These are phyloP conservation scores for Piper longum DNA, from an alignment of 164 flowering plant species.

Conservation along the genomic window DNA sequence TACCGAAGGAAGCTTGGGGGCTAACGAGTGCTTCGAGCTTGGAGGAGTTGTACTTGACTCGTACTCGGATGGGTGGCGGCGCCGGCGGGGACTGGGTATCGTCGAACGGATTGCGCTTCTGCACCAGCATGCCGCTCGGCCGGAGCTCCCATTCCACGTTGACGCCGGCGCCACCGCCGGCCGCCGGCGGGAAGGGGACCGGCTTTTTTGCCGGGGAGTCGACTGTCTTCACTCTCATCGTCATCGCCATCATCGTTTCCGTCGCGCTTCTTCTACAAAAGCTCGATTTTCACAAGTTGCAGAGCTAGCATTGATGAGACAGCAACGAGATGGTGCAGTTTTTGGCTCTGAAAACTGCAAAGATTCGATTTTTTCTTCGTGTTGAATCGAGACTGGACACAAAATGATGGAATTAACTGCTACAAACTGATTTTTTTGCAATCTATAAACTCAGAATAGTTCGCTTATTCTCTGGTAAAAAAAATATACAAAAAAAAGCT, in stretches of 20 bases:
- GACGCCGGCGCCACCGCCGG: constrained; percentile 5
- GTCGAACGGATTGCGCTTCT: constrained; percentile 43
- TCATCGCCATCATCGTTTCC: constrained; percentile 32
- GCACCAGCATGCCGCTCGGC: constrained; percentile 97
- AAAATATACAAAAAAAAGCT: too few species aligned
- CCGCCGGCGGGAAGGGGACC: constrained; percentile 5
- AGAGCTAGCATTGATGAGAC: background rate
- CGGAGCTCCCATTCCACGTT: constrained; percentile 67
- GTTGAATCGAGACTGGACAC: background rate
- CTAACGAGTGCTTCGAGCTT: constrained; percentile 62
- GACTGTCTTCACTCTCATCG: constrained; percentile 28
- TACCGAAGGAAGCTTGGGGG: constrained; percentile 87
- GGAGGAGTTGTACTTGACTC: constrained; percentile 63
- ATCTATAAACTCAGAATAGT: too few species aligned
- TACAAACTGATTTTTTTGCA: too few species aligned
- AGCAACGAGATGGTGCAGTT: background rate
- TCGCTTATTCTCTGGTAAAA: too few species aligned
- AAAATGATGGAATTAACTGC: background rate
- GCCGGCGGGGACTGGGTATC: constrained; percentile 30
- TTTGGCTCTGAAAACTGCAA: background rate
- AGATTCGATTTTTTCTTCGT: background rate
- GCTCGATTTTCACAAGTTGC: background rate
- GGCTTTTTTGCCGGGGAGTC: constrained; percentile 10
- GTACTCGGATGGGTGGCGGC: constrained; percentile 55
- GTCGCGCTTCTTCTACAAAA: too few species aligned